Base-by-base conservation (phyloP, 305 asterid genomes). In the Andrographis paniculata region DNA sequence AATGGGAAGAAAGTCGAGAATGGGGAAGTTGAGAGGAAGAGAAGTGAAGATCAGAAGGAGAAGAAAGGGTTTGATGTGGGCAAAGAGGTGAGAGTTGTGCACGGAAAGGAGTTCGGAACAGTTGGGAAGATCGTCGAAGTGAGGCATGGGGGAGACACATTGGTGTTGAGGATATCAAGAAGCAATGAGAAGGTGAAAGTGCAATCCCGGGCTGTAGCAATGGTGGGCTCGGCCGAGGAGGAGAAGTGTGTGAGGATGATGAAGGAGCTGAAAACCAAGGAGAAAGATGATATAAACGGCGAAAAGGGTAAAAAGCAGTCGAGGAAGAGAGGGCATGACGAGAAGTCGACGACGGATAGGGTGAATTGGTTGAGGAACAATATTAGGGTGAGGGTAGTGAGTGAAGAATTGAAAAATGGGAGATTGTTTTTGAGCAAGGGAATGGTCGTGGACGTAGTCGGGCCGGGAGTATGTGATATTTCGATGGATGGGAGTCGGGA, bases 291-390 rank as follows among this genome's bases (percentile, higher is more conserved):
- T 35, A 33, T n/a, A 5, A 20, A 46, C 35, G 37, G 30, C 14
- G 67, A 57, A 52, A 52, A 48, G 18, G 65, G 66, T 23, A 60
- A 53, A 27, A 48, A 21, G 33, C 30, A 18, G 28, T 41, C 53
- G 0, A 43, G 69, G 48, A 60, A 63, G 63, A 67, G 62, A 56
- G 65, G 47, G 30, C 73, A 63, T 41, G 77, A 66, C 20, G 36
- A 24, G 35, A 63, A 44, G 35, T 42, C 17, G 9, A 59, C 52
- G 39, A 55, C 53, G n/a, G 57, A 63, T 38, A 62, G 65, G 22
- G 71, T 66, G 42, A 53, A 71, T 45, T 89, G 98, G 98, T 59
- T 89, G 67, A 67, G 79, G 31, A 85, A 67, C 61, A 76, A 82
- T 53, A 82, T 89, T 10, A 78, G 91, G 70, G 93, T 85, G 36